Base-by-base conservation (phyloP, 768 basidiomycete species). In the Phlebiopsis flavidoalba region DNA sequence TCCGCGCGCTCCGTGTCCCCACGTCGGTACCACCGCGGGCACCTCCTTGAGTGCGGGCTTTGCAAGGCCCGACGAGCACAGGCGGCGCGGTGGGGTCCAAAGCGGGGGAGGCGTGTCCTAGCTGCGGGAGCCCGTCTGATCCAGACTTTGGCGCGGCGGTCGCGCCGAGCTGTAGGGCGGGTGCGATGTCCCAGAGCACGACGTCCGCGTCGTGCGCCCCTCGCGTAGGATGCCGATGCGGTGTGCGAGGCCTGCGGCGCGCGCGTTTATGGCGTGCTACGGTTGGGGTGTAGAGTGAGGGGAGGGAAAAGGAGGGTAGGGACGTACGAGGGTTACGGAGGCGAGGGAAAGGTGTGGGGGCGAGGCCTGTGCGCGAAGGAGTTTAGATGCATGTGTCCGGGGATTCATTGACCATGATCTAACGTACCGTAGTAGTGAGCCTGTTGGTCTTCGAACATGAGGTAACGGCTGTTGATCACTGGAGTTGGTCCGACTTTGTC, bases 51-150 rank as follows among this genome's bases (percentile, higher is more conserved):
- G 72, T 19, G 57, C 62, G 11, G 61, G 10, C 59, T 74, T 71
- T 14, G 63, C 67, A n/a, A 62, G 63, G 45, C 66, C n/a, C 63
- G 49, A 70, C 53, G 53, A 64, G 59, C 60, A 66, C 50, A 19
- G 45, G 61, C 10, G 52, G 60, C 19, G 60, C 24, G 26, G 26
- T 31, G 31, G 62, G 61, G 31, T 63, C 53, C 6, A 53, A 36
- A 15, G 36, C 36, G 2, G 47, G 36, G 37, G 62, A 60, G 5
- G 65, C 17, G 79, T 79, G n/a, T 75, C 71, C 51, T 77, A 89
- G 78, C 66, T 95, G 93, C 3, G 84, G 69, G 60, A 93, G 85
- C 1, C 93, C 93, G 70, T 97, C 94, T n/a, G 64, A 95, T 90
- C 79, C 87, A 95, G 26, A 91, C 80, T 67, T n/a, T 81, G 81